Conservation (phyloP, 2,329 filamentous ascomycete genomes). For the Alternaria viburni region DNA sequence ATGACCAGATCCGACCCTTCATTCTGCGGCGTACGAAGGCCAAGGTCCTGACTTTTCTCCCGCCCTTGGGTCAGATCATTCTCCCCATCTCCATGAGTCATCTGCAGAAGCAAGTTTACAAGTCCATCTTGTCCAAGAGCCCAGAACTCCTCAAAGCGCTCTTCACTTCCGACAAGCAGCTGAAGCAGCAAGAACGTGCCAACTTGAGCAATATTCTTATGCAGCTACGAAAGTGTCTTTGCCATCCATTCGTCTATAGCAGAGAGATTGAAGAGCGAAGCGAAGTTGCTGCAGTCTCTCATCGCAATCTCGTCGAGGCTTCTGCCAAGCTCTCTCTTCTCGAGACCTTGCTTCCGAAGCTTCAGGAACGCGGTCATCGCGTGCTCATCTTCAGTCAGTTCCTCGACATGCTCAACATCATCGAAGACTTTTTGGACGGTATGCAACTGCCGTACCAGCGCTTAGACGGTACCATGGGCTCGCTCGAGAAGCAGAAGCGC, state of each 20-base stretch:
- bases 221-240: constrained; percentile 92
- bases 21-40: constrained; percentile 83
- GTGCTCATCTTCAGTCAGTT: constrained; percentile 98
- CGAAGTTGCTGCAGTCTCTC: constrained; percentile 65
- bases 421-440: constrained; percentile 88
- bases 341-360: constrained; percentile 83
- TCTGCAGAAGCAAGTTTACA: constrained; percentile 92
- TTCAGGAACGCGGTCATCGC: constrained; percentile 83
- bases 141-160: constrained; percentile 87
- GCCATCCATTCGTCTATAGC: constrained; percentile 95
- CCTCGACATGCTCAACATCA: constrained; percentile 80
- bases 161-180: constrained; percentile 66
- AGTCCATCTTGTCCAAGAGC: constrained; percentile 90
- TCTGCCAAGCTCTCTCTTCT: constrained; percentile 87
- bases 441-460: constrained; percentile 76
- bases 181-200: constrained; percentile 74
- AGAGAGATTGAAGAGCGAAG: constrained; percentile 84
- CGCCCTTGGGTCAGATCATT: constrained; percentile 93
- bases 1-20: constrained; percentile 78
- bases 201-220: constrained; percentile 93
- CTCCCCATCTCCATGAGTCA: constrained; percentile 94
- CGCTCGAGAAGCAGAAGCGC: constrained; percentile 87
- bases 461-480: constrained; percentile 82
- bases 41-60: constrained; percentile 88
- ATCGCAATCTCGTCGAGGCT: constrained; percentile 87